Evolutionary conservation across 257 asterid genomes (phyloP).

Genomic region (Gardenia jasminoides): DNA sequence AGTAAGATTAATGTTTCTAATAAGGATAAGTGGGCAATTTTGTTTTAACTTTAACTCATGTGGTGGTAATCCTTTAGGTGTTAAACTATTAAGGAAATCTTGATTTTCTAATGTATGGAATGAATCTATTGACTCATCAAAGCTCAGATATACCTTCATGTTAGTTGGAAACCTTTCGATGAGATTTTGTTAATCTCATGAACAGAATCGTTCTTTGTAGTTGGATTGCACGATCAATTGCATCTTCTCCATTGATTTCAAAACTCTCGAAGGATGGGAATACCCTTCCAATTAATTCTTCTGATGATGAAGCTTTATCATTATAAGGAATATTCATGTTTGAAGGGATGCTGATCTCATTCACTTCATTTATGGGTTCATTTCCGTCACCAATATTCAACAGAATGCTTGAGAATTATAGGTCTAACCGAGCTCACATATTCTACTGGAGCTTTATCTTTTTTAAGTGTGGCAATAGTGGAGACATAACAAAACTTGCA

Average conservation of each 20-base stretch:
- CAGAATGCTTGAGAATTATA: neutral
- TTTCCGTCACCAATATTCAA: neutral
- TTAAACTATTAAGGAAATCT: neutral
- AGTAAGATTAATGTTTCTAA: neutral
- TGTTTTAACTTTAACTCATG: neutral
- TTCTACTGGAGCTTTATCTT: neutral
- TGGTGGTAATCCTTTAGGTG: neutral
- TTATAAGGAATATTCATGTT: too few relatives aligned
- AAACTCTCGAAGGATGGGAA: too few relatives aligned
- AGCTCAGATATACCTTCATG: neutral
- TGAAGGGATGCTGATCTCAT: too few relatives aligned
- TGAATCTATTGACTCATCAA: neutral
- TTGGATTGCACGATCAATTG: too few relatives aligned
- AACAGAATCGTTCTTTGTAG: neutral
- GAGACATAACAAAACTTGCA: neutral
- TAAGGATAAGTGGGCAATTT: neutral
- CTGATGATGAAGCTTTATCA: too few relatives aligned
- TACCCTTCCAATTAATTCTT: too few relatives aligned
- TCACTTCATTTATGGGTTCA: too few relatives aligned
- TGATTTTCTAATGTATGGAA: neutral
- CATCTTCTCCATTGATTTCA: too few relatives aligned
- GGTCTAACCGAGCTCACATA: neutral
- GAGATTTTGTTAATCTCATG: too few relatives aligned
- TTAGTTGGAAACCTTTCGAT: neutral
- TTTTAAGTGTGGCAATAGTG: fast-evolving